Percentiles rank a stretch among this genome's conserved stretches.
Evolutionary conservation across 345 rosid genomes (phyloP).

Genomic region (Psidium friedrichsthalianum): DNA sequence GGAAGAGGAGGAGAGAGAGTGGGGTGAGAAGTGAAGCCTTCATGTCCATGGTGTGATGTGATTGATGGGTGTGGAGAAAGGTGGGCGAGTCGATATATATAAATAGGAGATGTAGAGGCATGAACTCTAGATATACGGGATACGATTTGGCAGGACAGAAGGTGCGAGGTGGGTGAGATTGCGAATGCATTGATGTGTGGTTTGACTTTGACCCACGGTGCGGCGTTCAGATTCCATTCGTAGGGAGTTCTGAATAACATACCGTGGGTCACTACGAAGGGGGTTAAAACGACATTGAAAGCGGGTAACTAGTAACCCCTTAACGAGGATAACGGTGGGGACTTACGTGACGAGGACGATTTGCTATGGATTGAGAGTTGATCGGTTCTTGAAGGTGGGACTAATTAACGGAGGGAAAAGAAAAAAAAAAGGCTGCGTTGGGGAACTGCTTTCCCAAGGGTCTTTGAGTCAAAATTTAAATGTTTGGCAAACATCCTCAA

Average conservation of each 20-base stretch:
- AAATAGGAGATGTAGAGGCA: neutral
- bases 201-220: neutral
- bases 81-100: neutral
- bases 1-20: neutral
- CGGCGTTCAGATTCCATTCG: neutral
- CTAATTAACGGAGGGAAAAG: neutral
- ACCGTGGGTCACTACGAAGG: neutral
- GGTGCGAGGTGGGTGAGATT: neutral
- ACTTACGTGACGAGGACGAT: neutral
- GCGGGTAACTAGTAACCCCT: no score
- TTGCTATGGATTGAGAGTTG: neutral
- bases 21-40: neutral
- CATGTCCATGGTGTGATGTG: neutral
- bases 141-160: neutral
- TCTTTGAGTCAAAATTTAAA: no score
- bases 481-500: no score
- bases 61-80: neutral
- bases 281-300: no score
- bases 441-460: no score
- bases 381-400: neutral
- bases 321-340: neutral
- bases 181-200: neutral
- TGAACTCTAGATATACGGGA: neutral
- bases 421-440: no score
- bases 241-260: no score